These are phyloP conservation scores for Acacia concinna DNA, from an alignment of 331 rosid genomes.

Conservation along the genomic window DNA sequence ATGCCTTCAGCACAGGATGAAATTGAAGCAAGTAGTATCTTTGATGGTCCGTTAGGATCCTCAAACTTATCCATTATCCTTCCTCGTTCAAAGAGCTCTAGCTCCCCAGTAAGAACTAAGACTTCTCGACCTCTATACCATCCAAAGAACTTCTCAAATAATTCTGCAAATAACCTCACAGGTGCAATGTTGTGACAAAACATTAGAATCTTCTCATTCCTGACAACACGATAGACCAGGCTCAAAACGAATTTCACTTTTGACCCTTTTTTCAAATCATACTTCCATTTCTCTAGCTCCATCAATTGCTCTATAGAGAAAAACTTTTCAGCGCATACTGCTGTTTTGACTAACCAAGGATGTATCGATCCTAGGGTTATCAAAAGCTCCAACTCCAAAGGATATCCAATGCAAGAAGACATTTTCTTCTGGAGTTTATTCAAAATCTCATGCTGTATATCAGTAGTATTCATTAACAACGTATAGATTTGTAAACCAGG, in stretches of 20 bases:
- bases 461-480: slow-evolving; percentile 65
- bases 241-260: slow-evolving; percentile 68
- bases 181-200: slow-evolving; percentile 83
- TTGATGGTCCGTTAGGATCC: slow-evolving; percentile 54
- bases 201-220: slow-evolving; percentile 57
- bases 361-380: slow-evolving; percentile 77
- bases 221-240: slow-evolving; percentile 54
- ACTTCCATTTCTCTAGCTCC: slow-evolving; percentile 54
- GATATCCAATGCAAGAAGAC: slow-evolving; percentile 53
- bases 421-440: slow-evolving; percentile 48
- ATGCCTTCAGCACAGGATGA: slow-evolving; percentile 79
- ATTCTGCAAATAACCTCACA: slow-evolving; percentile 49
- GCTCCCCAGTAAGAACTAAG: slow-evolving; percentile 62
- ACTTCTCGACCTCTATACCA: slow-evolving; percentile 66
- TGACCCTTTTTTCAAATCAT: slow-evolving; percentile 58
- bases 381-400: slow-evolving; percentile 66
- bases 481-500: slow-evolving; percentile 82
- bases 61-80: slow-evolving; percentile 69
- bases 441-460: slow-evolving; percentile 57
- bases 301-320: slow-evolving; percentile 38
- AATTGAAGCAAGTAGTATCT: slow-evolving; percentile 70
- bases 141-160: slow-evolving; percentile 60
- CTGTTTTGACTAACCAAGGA: slow-evolving; percentile 67
- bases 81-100: slow-evolving; percentile 68
- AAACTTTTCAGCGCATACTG: slow-evolving; percentile 58